Evolutionary conservation across 2,329 filamentous ascomycete species (phyloP), one percentile per base, ranked within the genome.

Genomic region (Pseudocercospora crystallina): DNA sequence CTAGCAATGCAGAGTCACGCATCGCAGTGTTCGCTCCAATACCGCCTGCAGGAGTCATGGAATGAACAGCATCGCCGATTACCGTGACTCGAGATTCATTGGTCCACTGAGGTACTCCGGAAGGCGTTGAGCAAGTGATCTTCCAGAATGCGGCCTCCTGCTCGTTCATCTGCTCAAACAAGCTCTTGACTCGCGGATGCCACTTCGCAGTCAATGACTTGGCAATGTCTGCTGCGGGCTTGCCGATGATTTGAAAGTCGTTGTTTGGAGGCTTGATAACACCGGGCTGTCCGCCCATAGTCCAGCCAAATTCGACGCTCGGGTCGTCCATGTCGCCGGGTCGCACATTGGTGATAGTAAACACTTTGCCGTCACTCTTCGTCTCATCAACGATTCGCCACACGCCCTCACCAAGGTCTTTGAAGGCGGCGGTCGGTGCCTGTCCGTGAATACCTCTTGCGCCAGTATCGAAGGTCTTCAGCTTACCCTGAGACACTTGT

Each of bases 391-490:
- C 59, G 0, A 84, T n/a, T 2, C 75, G 61, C 62, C 79, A 86
- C 0, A 87, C 83, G 2, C 84, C 83, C 64, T 86, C 83, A 1
- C 83, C 82, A 1, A 86, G 71, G 0, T 66, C 75, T 53, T 78
- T 80, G 71, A 85, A 86, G 0, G 83, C 82, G 0, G 77, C 75
- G 0, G 77, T 81, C 0, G 82, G 80, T 7, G 84, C 81, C 62
- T 85, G 81, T 0, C 83, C 84, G 57, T 86, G 83, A 17, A 86
- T 85, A 1, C 82, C 82, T 41, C 83, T 68, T 0, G 82, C 79
- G 2, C 83, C 82, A 0, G 81, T 81, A 58, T 86, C 83, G 61
- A 79, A 86, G 4, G 82, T 77, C 64, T 83, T 85, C 39, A 85
- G 64, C 42, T 69, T 76, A 1, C 80, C 82, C 3, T 71, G 70